phyloP scores from a whole-genome alignment of 2,329 filamentous ascomycete species.

The Cladosporium halotolerans region DNA sequence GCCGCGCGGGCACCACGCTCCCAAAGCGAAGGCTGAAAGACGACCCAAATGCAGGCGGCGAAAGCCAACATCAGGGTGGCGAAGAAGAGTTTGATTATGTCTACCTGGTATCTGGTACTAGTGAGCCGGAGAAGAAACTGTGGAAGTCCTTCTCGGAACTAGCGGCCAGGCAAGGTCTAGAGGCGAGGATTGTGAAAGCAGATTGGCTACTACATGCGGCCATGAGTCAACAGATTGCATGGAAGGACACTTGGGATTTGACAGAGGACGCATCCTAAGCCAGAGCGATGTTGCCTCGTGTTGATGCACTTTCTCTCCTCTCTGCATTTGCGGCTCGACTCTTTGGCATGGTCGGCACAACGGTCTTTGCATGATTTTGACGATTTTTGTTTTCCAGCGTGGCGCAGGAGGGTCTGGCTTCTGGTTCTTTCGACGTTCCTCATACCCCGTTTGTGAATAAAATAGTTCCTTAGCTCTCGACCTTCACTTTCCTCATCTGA shows the following conservation, averaged over 20 bases:
- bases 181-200: conserved; percentile 70
- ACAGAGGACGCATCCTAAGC: conserved; percentile 1
- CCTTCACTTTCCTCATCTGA: conserved; percentile 64
- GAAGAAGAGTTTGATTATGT: conserved; percentile 52
- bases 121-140: conserved; percentile 61
- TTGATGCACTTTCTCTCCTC: background rate
- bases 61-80: conserved; percentile 44
- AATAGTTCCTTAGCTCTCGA: conserved; percentile 35
- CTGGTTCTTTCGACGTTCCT: background rate
- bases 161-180: conserved; percentile 70
- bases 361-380: background rate
- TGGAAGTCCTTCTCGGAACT: conserved; percentile 78
- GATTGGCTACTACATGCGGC: conserved; percentile 89
- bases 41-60: conserved; percentile 54
- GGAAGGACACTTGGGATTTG: conserved; percentile 28
- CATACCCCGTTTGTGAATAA: background rate
- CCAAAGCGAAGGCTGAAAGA: conserved; percentile 45
- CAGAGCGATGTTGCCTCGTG: background rate
- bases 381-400: conserved; percentile 8
- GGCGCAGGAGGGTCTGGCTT: conserved; percentile 9
- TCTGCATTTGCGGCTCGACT: background rate
- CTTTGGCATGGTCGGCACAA: background rate
- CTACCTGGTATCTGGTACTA: conserved; percentile 71
- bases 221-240: conserved; percentile 70
- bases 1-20: conserved; percentile 59